Percentiles rank a stretch among this genome's conserved stretches.
Conservation (phyloP, 306 rosid species). For the Castanospermum australe region DNA sequence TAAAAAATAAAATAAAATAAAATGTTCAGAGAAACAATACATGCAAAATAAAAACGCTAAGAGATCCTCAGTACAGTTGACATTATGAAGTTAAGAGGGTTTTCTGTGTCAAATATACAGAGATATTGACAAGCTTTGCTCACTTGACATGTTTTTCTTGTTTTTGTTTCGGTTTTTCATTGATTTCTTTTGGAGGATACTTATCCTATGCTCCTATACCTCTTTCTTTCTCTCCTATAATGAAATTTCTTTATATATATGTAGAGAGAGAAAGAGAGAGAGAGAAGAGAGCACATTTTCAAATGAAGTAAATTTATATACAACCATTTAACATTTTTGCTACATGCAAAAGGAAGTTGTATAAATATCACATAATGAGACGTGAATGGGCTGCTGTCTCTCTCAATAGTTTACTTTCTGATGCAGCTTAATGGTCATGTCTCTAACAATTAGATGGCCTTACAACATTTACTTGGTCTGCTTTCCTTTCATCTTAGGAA, state of each 20-base stretch:
- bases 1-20: slow-evolving; percentile 14
- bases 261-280: not conserved
- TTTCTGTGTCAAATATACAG: not conserved
- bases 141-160: not conserved
- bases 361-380: not conserved
- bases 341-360: not conserved
- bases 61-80: not conserved
- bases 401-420: not conserved
- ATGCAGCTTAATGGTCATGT: not conserved
- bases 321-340: not conserved
- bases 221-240: not conserved
- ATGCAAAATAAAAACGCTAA: slow-evolving; percentile 3
- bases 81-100: not conserved
- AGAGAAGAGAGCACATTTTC: not conserved
- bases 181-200: not conserved
- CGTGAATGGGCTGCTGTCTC: not conserved
- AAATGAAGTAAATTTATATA: slow-evolving; percentile 1
- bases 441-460: not conserved
- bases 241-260: not conserved
- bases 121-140: not conserved
- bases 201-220: not conserved
- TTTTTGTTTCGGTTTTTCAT: not conserved
- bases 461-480: not conserved
- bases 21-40: not conserved
- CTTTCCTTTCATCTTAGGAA: not conserved